Base-by-base conservation (phyloP, 2,329 filamentous ascomycete species). In the Fusarium anthophilum region DNA sequence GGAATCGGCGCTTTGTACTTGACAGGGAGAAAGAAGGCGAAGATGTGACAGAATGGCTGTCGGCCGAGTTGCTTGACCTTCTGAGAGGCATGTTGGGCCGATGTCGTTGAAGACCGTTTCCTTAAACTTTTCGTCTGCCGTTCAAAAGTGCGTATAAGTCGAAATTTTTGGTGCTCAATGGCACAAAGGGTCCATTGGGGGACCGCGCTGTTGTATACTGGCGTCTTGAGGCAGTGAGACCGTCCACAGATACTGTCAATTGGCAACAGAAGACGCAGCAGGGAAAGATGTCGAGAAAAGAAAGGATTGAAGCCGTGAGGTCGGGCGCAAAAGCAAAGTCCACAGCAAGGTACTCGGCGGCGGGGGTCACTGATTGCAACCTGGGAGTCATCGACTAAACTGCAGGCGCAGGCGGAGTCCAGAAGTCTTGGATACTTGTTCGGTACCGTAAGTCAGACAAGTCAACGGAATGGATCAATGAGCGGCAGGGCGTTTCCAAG, bases 1-100 rank as follows among this genome's bases (percentile, higher is more conserved):
- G 79, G 64, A 81, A 81, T 45, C 78, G 79, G 63, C 79, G 78
- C 54, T 76, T 79, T 43, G 79, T 77, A 58, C 78, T 75, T 50
- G 70, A 69, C 28, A 79, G 60, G 30, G 73, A 76, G 51, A 76
- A 74, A 5, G 69, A 73, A 28, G 73, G 75, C 41, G 74, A 73
- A 28, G 76, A 78, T 20, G 67, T 41, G 60, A 57, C 61, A 66
- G 76, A 78, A 57, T 74, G 74, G 35, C 64, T 71, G 35, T 79
- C 77, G 56, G 65, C 72, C 32, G 77, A 72, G 66, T 76, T 78
- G 63, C 68, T 77, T 44, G 75, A 74, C 65, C 77, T 76, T 74
- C 77, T 73, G 54, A 78, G 68, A 60, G 74, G 77, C 77, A 78
- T 78, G 14, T 73, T 77, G 63, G 32, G 30, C 70, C 26, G 22